Conservation (phyloP, 164 flowering plant species). For the Vitis riparia region DNA sequence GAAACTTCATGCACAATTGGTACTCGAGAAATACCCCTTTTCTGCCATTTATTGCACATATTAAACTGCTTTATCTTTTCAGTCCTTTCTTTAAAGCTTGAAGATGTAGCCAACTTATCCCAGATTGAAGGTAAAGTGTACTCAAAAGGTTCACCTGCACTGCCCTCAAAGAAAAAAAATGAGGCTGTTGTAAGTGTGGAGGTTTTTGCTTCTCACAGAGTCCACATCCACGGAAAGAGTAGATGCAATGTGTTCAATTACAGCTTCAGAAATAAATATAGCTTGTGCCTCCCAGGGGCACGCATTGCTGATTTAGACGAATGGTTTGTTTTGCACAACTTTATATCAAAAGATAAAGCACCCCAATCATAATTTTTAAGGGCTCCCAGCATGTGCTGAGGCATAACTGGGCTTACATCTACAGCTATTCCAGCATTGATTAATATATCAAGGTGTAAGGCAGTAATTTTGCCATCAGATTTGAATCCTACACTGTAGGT, state of each 20-base stretch:
- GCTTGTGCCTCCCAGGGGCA: slow-evolving; percentile 89
- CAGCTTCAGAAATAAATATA: slow-evolving; percentile 79
- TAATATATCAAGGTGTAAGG: slow-evolving; percentile 59
- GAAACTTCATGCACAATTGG: slow-evolving; percentile 60
- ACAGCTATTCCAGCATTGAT: slow-evolving; percentile 61
- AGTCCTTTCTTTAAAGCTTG: slow-evolving; percentile 47
- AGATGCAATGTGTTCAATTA: slow-evolving; percentile 79
- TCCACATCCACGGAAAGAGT: slow-evolving; percentile 69
- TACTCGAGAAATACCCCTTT: slow-evolving; percentile 77
- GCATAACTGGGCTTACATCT: slow-evolving; percentile 71
- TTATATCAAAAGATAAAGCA: slow-evolving; percentile 74
- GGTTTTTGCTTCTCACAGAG: slow-evolving; percentile 56
- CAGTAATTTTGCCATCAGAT: slow-evolving; percentile 76
- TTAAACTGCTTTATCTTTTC: slow-evolving; percentile 54
- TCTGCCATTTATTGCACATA: slow-evolving; percentile 52
- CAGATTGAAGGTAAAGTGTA: slow-evolving; percentile 72
- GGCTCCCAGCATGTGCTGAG: slow-evolving; percentile 33
- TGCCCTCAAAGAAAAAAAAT: slow-evolving; percentile 43
- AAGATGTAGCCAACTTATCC: slow-evolving; percentile 54
- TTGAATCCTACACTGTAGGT: slow-evolving; percentile 82
- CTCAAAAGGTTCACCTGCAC: slow-evolving; percentile 52
- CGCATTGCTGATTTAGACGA: slow-evolving; percentile 82
- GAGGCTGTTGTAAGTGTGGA: slow-evolving; percentile 70
- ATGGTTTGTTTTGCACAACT: slow-evolving; percentile 81
- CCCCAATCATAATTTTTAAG: slow-evolving; percentile 90